A percentile compares a stretch with the other conserved stretches of the same genome.
Conservation (phyloP, 192 early-diverging fungal genomes). For the Coemansia sp. region DNA sequence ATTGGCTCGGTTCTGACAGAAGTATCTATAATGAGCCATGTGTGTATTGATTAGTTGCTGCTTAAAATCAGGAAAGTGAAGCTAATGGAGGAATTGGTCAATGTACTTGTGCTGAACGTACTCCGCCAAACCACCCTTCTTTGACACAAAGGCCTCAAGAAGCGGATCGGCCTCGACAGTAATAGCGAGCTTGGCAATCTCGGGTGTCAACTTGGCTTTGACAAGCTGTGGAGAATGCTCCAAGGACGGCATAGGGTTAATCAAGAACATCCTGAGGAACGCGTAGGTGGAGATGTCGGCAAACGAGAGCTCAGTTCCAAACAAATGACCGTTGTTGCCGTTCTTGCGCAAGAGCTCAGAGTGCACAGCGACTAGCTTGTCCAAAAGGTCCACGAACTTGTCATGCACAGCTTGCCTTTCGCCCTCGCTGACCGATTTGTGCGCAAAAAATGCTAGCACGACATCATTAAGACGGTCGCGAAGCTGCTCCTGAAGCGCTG, state of each 20-base stretch:
- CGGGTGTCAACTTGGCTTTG: slow-evolving; percentile 25
- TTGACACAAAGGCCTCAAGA: too few relatives aligned
- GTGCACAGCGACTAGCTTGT: slow-evolving; percentile 35
- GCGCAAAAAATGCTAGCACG: neutral
- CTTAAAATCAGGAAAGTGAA: too few relatives aligned
- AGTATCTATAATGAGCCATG: too few relatives aligned
- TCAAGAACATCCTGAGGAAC: slow-evolving; percentile 17
- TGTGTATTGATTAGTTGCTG: too few relatives aligned
- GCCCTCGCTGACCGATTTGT: neutral
- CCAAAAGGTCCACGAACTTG: slow-evolving; percentile 22
- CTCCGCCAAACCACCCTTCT: too few relatives aligned
- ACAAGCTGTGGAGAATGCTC: slow-evolving; percentile 5
- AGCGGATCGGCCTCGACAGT: slow-evolving; percentile 5
- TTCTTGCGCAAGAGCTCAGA: slow-evolving; percentile 50
- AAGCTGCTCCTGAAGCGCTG: slow-evolving; percentile 32
- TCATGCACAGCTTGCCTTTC: neutral
- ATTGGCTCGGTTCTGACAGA: too few relatives aligned
- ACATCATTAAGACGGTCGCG: slow-evolving; percentile 19
- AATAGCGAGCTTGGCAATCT: slow-evolving; percentile 37
- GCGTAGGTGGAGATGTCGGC: slow-evolving; percentile 41
- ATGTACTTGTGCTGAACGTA: too few relatives aligned
- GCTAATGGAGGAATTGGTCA: too few relatives aligned
- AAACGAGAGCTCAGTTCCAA: slow-evolving; percentile 48
- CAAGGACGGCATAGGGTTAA: neutral
- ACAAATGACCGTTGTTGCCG: slow-evolving; percentile 57